A percentile compares a stretch with the other conserved stretches of the same genome.
These are phyloP conservation scores for Dothistroma septosporum DNA, from an alignment of 2,329 filamentous ascomycete species.

Conservation along the genomic window DNA sequence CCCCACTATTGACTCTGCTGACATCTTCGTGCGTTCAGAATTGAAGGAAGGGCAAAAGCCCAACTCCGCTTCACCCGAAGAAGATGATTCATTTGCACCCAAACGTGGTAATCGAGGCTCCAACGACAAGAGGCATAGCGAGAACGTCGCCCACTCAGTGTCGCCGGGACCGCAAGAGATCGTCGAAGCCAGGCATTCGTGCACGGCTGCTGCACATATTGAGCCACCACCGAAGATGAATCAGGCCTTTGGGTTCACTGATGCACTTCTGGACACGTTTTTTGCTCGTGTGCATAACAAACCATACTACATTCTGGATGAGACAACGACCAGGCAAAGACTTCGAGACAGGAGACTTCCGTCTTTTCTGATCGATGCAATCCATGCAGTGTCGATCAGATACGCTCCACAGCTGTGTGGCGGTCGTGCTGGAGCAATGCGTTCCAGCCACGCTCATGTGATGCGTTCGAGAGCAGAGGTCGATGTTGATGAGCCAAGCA, in stretches of 20 bases:
- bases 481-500: constrained; percentile 74
- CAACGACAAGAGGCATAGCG: constrained; percentile 5
- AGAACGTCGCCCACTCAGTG: background rate
- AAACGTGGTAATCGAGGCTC: constrained; percentile 3
- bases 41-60: constrained; percentile 55
- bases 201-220: constrained; percentile 6
- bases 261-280: constrained; percentile 62
- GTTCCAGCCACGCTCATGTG: constrained; percentile 69
- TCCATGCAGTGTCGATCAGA: constrained; percentile 53
- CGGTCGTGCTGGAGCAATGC: constrained; percentile 63
- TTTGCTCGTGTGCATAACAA: constrained; percentile 76
- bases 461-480: constrained; percentile 64
- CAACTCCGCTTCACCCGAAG: constrained; percentile 37
- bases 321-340: constrained; percentile 67
- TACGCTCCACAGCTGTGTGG: constrained; percentile 62
- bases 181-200: constrained; percentile 5
- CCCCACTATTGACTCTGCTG: background rate
- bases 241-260: constrained; percentile 22
- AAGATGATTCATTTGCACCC: constrained; percentile 8
- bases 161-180: constrained; percentile 6
- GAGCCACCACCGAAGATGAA: constrained; percentile 12
- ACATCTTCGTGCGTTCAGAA: background rate
- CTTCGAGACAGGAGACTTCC: constrained; percentile 65
- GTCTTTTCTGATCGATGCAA: constrained; percentile 48
- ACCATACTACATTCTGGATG: constrained; percentile 76